Evolutionary conservation across 805 yeast species (phyloP), one percentile per base, ranked within the genome.

Genomic region (Myxozyma udenii): DNA sequence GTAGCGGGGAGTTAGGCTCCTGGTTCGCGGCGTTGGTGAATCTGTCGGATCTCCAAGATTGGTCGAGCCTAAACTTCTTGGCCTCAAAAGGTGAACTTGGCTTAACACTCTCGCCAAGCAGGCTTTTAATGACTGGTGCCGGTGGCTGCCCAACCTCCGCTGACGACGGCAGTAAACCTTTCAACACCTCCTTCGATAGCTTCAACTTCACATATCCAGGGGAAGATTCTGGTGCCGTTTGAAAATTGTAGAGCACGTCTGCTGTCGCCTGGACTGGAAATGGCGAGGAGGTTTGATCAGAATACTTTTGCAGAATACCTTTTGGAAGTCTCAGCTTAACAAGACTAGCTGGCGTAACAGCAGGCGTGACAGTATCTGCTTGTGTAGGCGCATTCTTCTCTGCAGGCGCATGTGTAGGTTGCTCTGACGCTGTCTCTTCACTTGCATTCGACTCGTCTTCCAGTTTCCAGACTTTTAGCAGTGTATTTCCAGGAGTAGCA

Each of bases 1-100:
- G 33, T 28, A 28, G 55, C 24, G 55, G 55, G 1, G 55, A 47
- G n/a, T n/a, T 9, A 41, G 26, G 9, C 36, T 37, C 11, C 25
- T 24, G 25, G 22, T 33, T 24, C 21, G 18, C 28, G 35, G n/a
- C 18, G 22, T 35, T n/a, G 48, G 25, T 18, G 41, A 25, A 36
- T 12, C 18, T 36, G 22, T n/a, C 24, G 25, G 25, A 7, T 37
- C 11, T 38, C 21, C 18, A 30, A 19, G 21, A 4, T 5, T 4
- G 41, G 7, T n/a, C 22, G 41, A 11, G 21, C 9, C 23, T 24
- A 24, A 18, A 14, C 22, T 9, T 38, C 21, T 11, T 7, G n/a
- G 5, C 16, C 12, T 24, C 23, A 22, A 9, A 24, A 11, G 9
- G 41, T n/a, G 14, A 9, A 6, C 14, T 22, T 5, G 26, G 30